phyloP scores from a whole-genome alignment of 495 filamentous ascomycete genomes.

The Xylaria grammica region DNA sequence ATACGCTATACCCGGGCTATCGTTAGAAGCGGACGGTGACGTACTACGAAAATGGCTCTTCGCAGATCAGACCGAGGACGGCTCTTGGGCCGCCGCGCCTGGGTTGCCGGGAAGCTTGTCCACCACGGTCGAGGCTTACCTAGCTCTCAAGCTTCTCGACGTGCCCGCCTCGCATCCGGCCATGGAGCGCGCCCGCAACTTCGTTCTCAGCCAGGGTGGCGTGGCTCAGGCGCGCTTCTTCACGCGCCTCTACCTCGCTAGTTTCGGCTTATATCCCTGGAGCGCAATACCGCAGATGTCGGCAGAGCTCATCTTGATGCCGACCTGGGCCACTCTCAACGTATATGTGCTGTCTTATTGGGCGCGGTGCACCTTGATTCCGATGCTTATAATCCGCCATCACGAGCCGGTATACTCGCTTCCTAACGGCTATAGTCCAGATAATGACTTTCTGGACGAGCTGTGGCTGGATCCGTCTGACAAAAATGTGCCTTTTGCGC shows the following conservation, averaged over 20 bases:
- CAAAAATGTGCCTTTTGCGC: slow-evolving; percentile 39
- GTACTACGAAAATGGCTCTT: too few relatives aligned
- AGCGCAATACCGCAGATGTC: slow-evolving; percentile 45
- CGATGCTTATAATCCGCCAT: slow-evolving; percentile 43
- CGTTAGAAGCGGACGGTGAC: too few relatives aligned
- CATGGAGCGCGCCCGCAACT: slow-evolving; percentile 39
- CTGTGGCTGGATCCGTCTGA: slow-evolving; percentile 40
- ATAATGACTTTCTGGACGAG: slow-evolving; percentile 47
- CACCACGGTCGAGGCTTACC: slow-evolving; percentile 44
- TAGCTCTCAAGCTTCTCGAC: slow-evolving; percentile 49
- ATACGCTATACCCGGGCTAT: too few relatives aligned
- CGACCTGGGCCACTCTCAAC: slow-evolving; percentile 38
- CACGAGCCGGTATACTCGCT: slow-evolving; percentile 45
- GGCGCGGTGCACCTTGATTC: slow-evolving; percentile 45
- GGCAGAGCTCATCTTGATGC: slow-evolving; percentile 47
- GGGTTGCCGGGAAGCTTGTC: slow-evolving; percentile 45
- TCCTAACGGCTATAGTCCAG: slow-evolving; percentile 36
- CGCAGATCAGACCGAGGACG: slow-evolving; percentile 30
- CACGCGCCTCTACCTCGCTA: slow-evolving; percentile 37
- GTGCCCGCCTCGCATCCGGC: slow-evolving; percentile 18
- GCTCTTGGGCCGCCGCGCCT: slow-evolving; percentile 48
- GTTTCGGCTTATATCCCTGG: slow-evolving; percentile 53
- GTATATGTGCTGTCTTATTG: slow-evolving; percentile 46
- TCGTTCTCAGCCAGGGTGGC: slow-evolving; percentile 41
- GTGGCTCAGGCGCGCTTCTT: slow-evolving; percentile 43